These are phyloP conservation scores for Dichotomopilus funicola DNA, from an alignment of 2,329 filamentous ascomycete genomes.

Conservation along the genomic window DNA sequence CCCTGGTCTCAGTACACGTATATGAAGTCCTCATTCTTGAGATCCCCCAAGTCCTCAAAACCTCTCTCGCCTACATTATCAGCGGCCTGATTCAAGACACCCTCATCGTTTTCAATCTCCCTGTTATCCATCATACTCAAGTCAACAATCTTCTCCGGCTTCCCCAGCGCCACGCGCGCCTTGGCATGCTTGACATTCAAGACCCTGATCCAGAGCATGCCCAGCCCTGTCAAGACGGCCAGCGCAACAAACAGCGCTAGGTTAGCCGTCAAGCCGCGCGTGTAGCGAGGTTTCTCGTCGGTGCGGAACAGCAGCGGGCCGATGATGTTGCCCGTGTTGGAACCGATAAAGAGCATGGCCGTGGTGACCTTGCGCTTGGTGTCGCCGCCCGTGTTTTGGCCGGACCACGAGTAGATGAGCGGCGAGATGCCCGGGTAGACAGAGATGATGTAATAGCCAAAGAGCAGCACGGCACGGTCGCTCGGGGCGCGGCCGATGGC, in stretches of 20 bases:
- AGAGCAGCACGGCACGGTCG: conserved; percentile 42
- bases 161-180: conserved; percentile 2
- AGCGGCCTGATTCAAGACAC: neutral
- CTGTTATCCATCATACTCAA: conserved; percentile 1
- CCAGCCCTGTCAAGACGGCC: neutral
- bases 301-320: conserved; percentile 59
- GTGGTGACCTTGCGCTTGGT: conserved; percentile 61
- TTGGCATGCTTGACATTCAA: conserved; percentile 1
- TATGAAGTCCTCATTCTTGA: conserved; percentile 6
- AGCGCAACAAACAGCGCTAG: neutral
- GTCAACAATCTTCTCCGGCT: conserved; percentile 5
- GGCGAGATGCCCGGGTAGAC: conserved; percentile 36
- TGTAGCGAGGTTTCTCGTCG: too few relatives aligned
- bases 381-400: conserved; percentile 60
- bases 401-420: conserved; percentile 54
- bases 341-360: conserved; percentile 57
- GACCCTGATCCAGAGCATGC: conserved; percentile 2
- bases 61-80: conserved; percentile 1
- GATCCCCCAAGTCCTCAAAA: conserved; percentile 2
- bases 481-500: conserved; percentile 34
- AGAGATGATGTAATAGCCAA: conserved; percentile 44
- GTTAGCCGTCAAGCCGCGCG: neutral
- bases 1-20: neutral
- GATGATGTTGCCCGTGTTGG: conserved; percentile 60
- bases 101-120: neutral